Evolutionary conservation across 2,329 filamentous ascomycete species (phyloP), one percentile per base, ranked within the genome.

Genomic region (Xylariaceae sp.): DNA sequence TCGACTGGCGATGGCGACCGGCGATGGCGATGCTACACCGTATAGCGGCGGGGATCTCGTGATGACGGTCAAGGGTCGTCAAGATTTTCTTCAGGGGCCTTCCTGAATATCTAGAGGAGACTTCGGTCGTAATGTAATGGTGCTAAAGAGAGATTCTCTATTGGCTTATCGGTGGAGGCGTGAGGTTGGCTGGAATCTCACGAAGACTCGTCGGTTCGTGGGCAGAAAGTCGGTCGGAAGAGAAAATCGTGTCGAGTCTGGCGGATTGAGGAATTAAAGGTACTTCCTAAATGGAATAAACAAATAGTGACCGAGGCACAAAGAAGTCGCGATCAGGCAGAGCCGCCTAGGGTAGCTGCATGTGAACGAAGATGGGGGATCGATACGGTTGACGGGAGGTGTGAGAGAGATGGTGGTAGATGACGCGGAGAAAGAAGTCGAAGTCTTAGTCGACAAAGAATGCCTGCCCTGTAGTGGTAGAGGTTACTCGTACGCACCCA

Each of bases 341-440:
- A 39, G 42, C 11, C 11, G 4, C 50, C 39, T 9, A 17, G 11
- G 34, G 48, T 23, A 8, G n/a, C 34, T 13, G 45, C 17, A 15
- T 4, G 47, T 7, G 4, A 15, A 30, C 45, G 11, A 47, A 44
- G 53, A 44, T 23, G 50, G 37, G 52, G 34, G 15, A 18, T 23
- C 15, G 50, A 15, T 23, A 42, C 37, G 45, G 57, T 50, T 44
- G 57, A 55, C 51, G 44, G 44, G 50, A 57, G 51, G 54, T 56
- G 15, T 51, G 50, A 49, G 57, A 56, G 57, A 54, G 30, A 50
- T 10, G 15, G 53, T 8, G 10, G 49, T 45, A 45, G 23, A 51
- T 58, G 59, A 61, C 59, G 59, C 59, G 59, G 62, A 63, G 62
- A 57, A 61, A 55, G 57, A 53, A 59, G 55, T 54, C 58, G 56